A percentile compares a stretch with the other conserved stretches of the same genome.
Evolutionary conservation across 1,139 yeast species (phyloP).

Genomic region (Yamadazyma buinensis): DNA sequence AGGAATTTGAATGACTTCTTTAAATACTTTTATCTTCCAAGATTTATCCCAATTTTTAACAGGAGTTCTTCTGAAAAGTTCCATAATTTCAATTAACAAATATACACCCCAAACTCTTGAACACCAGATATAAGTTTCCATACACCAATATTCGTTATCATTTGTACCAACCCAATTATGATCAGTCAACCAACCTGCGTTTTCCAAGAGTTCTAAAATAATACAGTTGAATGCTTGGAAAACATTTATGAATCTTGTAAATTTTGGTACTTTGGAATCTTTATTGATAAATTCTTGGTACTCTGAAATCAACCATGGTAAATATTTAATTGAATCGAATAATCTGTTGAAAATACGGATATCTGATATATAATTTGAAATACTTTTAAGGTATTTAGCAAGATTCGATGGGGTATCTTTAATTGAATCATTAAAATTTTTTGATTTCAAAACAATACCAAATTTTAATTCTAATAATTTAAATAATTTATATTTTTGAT

Average conservation of each 20-base stretch:
- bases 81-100: constrained; percentile 45
- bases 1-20: constrained; percentile 47
- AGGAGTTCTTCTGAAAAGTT: constrained; percentile 41
- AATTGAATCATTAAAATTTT: constrained; percentile 15
- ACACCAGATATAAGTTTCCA: constrained; percentile 46
- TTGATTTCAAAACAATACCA: constrained; percentile 16
- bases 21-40: constrained; percentile 37
- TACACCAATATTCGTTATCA: constrained; percentile 42
- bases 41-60: constrained; percentile 30
- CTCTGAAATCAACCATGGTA: constrained; percentile 49
- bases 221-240: constrained; percentile 42
- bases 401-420: constrained; percentile 18
- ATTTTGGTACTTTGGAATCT: constrained; percentile 21
- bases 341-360: constrained; percentile 52
- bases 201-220: constrained; percentile 48
- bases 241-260: constrained; percentile 35
- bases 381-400: constrained; percentile 37
- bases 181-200: constrained; percentile 56
- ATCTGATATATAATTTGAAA: constrained; percentile 49
- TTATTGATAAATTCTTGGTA: constrained; percentile 23
- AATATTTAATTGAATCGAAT: constrained; percentile 48
- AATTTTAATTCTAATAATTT: constrained; percentile 14
- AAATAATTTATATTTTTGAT: constrained; percentile 25
- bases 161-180: constrained; percentile 51
- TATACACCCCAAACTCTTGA: constrained; percentile 58